These are phyloP conservation scores for Leccinum laetum DNA, from an alignment of 1,284 basidiomycete species.

Conservation along the genomic window DNA sequence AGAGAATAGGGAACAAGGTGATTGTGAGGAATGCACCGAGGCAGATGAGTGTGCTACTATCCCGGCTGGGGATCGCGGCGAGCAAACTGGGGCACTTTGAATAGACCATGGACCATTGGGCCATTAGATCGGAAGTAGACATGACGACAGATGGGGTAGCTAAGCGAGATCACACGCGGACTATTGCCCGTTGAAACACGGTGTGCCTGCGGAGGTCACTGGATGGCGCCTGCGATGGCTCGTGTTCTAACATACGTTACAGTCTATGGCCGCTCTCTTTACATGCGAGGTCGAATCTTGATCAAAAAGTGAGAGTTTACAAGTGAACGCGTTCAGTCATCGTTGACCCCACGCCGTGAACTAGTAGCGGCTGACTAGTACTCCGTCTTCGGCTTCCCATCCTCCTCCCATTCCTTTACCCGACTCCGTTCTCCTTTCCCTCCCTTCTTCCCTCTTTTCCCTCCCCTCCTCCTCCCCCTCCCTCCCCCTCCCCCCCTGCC, in stretches of 20 bases:
- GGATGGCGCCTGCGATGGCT: constrained; percentile 5
- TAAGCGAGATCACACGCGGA: constrained; percentile 2
- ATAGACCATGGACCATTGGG: constrained; percentile 16
- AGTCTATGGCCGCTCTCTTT: constrained; percentile 11
- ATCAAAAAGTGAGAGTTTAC: neutral
- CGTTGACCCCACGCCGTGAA: neutral
- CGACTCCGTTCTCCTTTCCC: neutral
- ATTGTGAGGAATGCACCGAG: constrained; percentile 37
- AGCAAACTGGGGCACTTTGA: constrained; percentile 47
- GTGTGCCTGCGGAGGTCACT: constrained; percentile 22
- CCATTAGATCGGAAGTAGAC: neutral
- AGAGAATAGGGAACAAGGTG: constrained; percentile 28
- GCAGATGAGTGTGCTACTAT: constrained; percentile 49
- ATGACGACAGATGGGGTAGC: constrained; percentile 9
- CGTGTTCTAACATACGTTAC: constrained; percentile 5
- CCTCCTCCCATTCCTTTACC: neutral
- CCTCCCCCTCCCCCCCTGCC: neutral
- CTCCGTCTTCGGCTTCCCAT: constrained; percentile 1
- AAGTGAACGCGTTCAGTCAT: neutral
- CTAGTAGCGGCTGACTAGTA: constrained; percentile 29
- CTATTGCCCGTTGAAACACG: constrained; percentile 20
- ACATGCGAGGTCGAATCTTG: neutral
- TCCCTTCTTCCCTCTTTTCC: neutral
- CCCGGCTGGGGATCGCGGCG: constrained; percentile 40
- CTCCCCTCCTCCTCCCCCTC: neutral